Base-by-base conservation (phyloP, 306 rosid species). In the Lagenaria siceraria region DNA sequence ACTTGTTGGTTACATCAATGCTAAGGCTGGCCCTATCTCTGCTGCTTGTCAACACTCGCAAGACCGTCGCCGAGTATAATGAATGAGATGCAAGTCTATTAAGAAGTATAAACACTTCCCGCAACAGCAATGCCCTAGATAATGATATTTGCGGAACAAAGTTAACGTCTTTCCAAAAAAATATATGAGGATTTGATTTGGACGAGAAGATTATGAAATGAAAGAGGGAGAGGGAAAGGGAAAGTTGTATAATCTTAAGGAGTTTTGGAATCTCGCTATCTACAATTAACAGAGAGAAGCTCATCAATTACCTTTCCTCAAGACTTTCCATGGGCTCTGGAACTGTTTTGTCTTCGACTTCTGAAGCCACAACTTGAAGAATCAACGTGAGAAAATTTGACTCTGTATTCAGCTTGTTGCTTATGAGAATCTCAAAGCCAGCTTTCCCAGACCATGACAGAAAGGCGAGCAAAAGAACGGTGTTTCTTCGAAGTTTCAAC, bases 91-190 rank as follows among this genome's bases (percentile, higher is more conserved):
- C 97, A 48, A 94, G 83, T 75, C 98, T 87, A 84, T 94, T 92
- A 0, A 94, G 95, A 80, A 94, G 82, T 75, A 94, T 94, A 63
- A 94, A 86, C 68, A 86, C 89, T 89, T 94, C 98, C 76, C 98
- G 87, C 18, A 92, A 82, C 71, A 92, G 86, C 86, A 92, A 87
- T n/a, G 93, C 88, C 95, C 98, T 94, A 21, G 81, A 71, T 29
- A 69, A 81, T 27, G 79, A 79, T 59, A 54, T 69, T 12, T 54
- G 68, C 62, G 10, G 7, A 75, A 68, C 72, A 65, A 7, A 59
- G 72, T 59, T 71, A 80, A 33, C 80, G 78, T 68, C 64, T 24
- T 33, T 18, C n/a, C 14, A 35, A 63, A 62, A 64, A 75, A 56
- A 71, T 29, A 40, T 15, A 35, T 1, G 15, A 4, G 33, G 33